These are phyloP conservation scores for Dichotomopilus funicola DNA, from an alignment of 2,329 filamentous ascomycete species.

Conservation along the genomic window DNA sequence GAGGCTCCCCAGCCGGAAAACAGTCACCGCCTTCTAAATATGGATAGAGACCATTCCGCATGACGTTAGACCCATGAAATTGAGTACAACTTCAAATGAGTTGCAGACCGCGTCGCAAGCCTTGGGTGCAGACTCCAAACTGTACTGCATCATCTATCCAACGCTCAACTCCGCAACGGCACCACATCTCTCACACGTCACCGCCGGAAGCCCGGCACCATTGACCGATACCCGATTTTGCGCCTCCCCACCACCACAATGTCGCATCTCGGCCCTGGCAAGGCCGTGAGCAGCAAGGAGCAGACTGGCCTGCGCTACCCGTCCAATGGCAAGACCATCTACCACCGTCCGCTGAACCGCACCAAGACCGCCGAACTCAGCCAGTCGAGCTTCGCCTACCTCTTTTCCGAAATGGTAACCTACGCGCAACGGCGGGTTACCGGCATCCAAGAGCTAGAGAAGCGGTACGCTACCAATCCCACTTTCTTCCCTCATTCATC, in stretches of 20 bases:
- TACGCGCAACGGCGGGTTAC: slow-evolving; percentile 89
- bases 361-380: slow-evolving; percentile 83
- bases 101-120: too few species aligned
- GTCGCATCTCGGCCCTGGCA: slow-evolving; percentile 45
- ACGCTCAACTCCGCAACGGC: neutral
- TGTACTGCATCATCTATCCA: neutral
- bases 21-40: slow-evolving; percentile 2
- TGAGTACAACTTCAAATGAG: too few species aligned
- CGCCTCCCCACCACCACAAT: slow-evolving; percentile 28
- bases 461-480: slow-evolving; percentile 51
- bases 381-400: slow-evolving; percentile 87
- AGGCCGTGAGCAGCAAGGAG: slow-evolving; percentile 34
- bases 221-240: too few species aligned
- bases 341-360: slow-evolving; percentile 89
- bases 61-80: neutral
- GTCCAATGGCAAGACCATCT: slow-evolving; percentile 93
- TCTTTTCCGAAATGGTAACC: slow-evolving; percentile 93
- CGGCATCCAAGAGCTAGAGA: slow-evolving; percentile 89
- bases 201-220: neutral
- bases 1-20: too few species aligned
- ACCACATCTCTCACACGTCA: neutral
- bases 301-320: slow-evolving; percentile 72
- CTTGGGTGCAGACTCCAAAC: neutral
- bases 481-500: neutral
- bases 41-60: neutral